Base-by-base conservation (phyloP, 192 early-diverging fungal genomes). In the Kappamyces sp. region DNA sequence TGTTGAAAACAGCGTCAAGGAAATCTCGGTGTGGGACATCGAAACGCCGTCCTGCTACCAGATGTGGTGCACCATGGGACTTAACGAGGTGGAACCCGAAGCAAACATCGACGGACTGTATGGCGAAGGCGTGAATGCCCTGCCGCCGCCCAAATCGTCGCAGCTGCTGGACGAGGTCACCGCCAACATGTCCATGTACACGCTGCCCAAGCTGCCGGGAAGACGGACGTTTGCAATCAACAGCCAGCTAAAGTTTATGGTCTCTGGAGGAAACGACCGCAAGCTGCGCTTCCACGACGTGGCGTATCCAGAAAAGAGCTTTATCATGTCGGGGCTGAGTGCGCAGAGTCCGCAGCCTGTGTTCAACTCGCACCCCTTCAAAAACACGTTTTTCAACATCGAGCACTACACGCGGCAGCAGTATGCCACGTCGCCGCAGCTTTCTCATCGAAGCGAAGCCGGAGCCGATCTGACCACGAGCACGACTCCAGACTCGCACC, bases 201-300 rank as follows among this genome's bases (percentile, higher is more conserved):
- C 9, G 12, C 22, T 32, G 12, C 61, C 60, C 34, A 37, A 37
- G n/a, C 49, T 36, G 34, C 14, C 55, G 4, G 4, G 36, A 31
- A 9, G 47, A 47, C 32, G 22, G 35, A 4, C 45, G 42, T 22
- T 34, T 65, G 9, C 45, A 32, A 32, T 47, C 33, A 63, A 45
- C 47, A 29, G 6, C 46, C 38, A 67, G 75, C 1, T 46, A 64
- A 7, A 75, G 85, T 35, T 73, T 54, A 79, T 96, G 70, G 67
- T 96, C 22, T 81, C 88, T 0, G 88, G 72, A 0, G 89, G 91
- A 3, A 83, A 81, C 3, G 93, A 96, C 71, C 80, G 88, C 36
- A 91, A 92, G 67, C 68, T 96, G 34, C 71, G 92, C n/a, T 88
- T 85, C 57, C 91, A 91, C 88, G 85, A 91, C 62, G 73, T 74